Evolutionary conservation across 768 basidiomycete genomes (phyloP), one percentile per base, ranked within the genome.

Genomic region (Kockovaella imperatae): DNA sequence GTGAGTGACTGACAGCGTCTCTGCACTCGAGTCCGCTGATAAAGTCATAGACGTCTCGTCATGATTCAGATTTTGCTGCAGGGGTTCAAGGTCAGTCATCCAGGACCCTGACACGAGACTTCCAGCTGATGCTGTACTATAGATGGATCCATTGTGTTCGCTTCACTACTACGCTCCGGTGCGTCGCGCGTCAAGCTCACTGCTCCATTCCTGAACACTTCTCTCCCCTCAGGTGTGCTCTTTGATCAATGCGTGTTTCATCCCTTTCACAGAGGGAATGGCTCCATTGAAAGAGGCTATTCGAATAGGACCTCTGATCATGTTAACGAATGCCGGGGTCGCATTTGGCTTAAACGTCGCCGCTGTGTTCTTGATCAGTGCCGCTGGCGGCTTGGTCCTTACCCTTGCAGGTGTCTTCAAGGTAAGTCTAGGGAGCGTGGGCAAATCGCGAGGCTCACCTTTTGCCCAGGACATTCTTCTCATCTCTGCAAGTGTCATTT

Each of bases 31-130:
- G 18, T 5, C 13, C 31, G 32, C 26, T 3, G n/a, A 24, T 24
- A 2, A 35, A 25, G 18, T 10, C 11, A 36, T 90, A 96, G 74
- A 80, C 84, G 93, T 32, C 79, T 97, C 11, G 89, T 97, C 20
- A 89, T 95, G 81, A 96, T 97, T 52, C 86, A 97, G 69, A 80
- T 91, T 44, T 80, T 97, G 32, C 76, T 97, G 0, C 88, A 95
- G 65, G 90, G 90, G 30, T 75, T 95, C 64, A 95, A 95, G 57
- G 62, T 64, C 14, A 14, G 52, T 41, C 26, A 13, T 39, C 5
- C 24, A 8, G 15, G 26, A 20, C 20, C 7, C 23, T 5, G 17
- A 28, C 38, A 5, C 26, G 24, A 29, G 18, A 29, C 34, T 14
- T n/a, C 15, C 13, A 15, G 18, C 11, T 11, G 15, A 8, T 21